phyloP scores from a whole-genome alignment of 1,139 yeast species.

The Chernovozyma sophiae-reginae region DNA sequence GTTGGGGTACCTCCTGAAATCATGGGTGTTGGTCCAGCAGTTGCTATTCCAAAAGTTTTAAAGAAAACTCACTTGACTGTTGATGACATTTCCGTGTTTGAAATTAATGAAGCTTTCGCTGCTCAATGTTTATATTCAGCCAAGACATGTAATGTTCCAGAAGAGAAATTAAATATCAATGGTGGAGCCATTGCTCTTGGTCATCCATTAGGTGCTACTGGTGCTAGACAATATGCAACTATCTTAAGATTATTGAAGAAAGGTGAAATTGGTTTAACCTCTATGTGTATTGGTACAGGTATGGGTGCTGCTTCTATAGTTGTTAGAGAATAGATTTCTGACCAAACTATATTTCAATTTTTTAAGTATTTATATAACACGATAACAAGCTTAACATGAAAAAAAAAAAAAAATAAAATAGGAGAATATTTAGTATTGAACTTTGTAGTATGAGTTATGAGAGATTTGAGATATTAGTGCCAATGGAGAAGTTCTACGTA shows the following conservation, averaged over 20 bases:
- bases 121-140: slow-evolving; percentile 86
- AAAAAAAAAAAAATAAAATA: too few species aligned
- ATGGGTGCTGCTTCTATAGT: slow-evolving; percentile 96
- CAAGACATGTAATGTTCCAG: slow-evolving; percentile 60
- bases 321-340: slow-evolving; percentile 65
- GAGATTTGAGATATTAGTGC: too few species aligned
- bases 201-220: slow-evolving; percentile 94
- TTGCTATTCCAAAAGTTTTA: slow-evolving; percentile 82
- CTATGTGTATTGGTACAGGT: slow-evolving; percentile 98
- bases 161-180: slow-evolving; percentile 74
- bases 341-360: not conserved
- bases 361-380: not conserved
- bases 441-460: too few species aligned
- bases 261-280: slow-evolving; percentile 84
- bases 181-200: slow-evolving; percentile 98
- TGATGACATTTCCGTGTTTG: slow-evolving; percentile 70
- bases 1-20: slow-evolving; percentile 96
- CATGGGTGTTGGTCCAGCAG: slow-evolving; percentile 97
- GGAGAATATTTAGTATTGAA: too few species aligned
- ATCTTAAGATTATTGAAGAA: slow-evolving; percentile 71
- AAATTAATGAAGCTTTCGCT: slow-evolving; percentile 95
- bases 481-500: too few species aligned
- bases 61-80: slow-evolving; percentile 58
- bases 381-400: too few species aligned
- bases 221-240: slow-evolving; percentile 92